Percentiles rank a stretch among this genome's conserved stretches.
Evolutionary conservation across 2,329 filamentous ascomycete genomes (phyloP).

Genomic region (Fusarium chuoi): DNA sequence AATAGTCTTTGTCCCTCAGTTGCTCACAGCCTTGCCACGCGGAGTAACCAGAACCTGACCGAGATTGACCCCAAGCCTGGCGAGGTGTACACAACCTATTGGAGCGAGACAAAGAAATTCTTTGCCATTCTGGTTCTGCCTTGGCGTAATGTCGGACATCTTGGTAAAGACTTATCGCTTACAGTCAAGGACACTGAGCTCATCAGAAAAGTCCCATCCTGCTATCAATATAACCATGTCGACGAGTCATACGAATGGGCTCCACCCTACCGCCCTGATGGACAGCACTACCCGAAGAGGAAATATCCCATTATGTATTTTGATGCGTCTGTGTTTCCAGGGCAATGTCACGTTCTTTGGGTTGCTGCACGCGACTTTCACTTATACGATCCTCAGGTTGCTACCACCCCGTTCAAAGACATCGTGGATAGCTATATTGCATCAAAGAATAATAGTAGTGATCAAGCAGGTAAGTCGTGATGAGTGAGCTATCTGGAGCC

Average conservation of each 20-base stretch:
- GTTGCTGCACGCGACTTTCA: not conserved
- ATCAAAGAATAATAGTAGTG: not conserved
- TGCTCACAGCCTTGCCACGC: not conserved
- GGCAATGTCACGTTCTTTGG: not conserved
- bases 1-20: not conserved
- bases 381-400: not conserved
- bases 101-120: not conserved
- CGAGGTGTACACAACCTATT: not conserved
- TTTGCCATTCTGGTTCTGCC: not conserved
- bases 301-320: constrained; percentile 21
- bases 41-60: not conserved
- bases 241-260: not conserved
- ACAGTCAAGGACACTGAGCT: not conserved
- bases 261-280: not conserved
- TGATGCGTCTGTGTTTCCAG: not conserved
- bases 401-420: not conserved
- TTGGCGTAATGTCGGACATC: rapidly evolving
- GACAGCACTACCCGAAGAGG: rapidly evolving
- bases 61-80: not conserved
- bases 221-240: not conserved
- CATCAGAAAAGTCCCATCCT: not conserved
- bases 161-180: not conserved
- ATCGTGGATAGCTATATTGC: not conserved
- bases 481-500: rapidly evolving
- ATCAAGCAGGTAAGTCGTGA: not conserved